Evolutionary conservation across 106 monocot genomes (phyloP).

Genomic region (Platanthera zijinensis): DNA sequence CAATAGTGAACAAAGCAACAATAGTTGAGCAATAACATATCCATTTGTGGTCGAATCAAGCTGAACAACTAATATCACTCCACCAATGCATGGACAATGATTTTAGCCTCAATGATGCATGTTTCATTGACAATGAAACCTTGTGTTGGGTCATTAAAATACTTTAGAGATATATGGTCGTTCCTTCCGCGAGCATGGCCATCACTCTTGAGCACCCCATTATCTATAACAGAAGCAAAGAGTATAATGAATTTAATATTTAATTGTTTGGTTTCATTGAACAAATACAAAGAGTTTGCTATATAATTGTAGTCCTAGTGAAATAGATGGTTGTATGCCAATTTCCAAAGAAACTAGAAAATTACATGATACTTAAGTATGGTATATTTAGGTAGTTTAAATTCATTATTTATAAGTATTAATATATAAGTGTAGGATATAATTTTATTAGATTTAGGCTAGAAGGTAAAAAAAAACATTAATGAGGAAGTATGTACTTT

Average conservation of each 20-base stretch:
- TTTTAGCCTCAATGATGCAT: constrained; percentile 8
- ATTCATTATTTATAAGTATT: too few species aligned
- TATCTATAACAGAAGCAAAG: neutral
- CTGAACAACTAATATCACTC: neutral
- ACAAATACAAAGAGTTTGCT: too few species aligned
- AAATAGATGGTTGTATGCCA: too few species aligned
- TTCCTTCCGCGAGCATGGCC: neutral
- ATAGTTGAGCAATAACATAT: neutral
- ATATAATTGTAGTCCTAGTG: too few species aligned
- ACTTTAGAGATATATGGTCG: neutral
- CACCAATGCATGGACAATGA: constrained; percentile 1
- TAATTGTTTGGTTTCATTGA: neutral
- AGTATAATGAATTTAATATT: neutral
- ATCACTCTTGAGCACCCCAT: neutral
- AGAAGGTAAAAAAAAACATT: too few species aligned
- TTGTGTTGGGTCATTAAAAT: neutral
- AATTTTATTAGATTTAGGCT: too few species aligned
- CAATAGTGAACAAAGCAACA: neutral
- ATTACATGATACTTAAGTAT: too few species aligned
- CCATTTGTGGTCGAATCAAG: neutral
- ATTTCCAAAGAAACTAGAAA: too few species aligned
- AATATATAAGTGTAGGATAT: too few species aligned
- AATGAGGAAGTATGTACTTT: too few species aligned
- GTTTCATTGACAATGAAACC: constrained; percentile 3
- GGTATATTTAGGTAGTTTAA: too few species aligned